Evolutionary conservation across 2,329 filamentous ascomycete genomes (phyloP), one percentile per base, ranked within the genome.

Genomic region (Berkeleyomyces rouxiae): DNA sequence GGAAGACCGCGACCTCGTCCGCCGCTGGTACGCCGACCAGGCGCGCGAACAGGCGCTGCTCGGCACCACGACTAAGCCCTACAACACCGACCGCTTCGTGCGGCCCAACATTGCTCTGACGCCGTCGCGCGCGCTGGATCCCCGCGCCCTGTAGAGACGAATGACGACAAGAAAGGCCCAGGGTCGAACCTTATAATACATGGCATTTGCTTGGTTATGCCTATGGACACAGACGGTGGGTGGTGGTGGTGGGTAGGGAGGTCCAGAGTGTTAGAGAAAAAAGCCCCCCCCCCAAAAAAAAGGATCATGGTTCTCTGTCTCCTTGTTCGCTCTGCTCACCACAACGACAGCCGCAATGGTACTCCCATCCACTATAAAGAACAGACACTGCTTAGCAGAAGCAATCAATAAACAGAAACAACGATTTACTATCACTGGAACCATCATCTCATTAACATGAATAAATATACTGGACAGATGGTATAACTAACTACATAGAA

Each of bases 1-100:
- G 73, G 90, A 96, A 75, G 93, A 99, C 78, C 86, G 93, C 66
- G 93, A 99, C 76, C 86, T 92, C 73, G 91, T 96, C 67, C 83
- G 93, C 68, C 81, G 92, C 71, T 82, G 92, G 74, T 82, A 86
- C 67, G 93, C 93, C 64, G 89, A 95, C 74, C 84, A 90, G 81
- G 85, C 84, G 67, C 82, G 93, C 67, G 93, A 97, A 82, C 90
- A 91, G 82, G 86, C 90, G 75, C 77, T 99, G 67, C 72, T 97
- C 69, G 93, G 93, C 63, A 84, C 85, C 67, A 87, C 92, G 74
- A 83, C 82, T 61, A 88, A 86, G 77, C 81, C 95, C 59, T 99
- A 96, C 78, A 82, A 97, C 77, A 85, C 82, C 68, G 90, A 96
- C 72, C 81, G 89, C 89, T 96, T 78, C 67, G 87, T 71, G 61